Base-by-base conservation (phyloP, 2,329 filamentous ascomycete species). In the Apiospora saccharicola region DNA sequence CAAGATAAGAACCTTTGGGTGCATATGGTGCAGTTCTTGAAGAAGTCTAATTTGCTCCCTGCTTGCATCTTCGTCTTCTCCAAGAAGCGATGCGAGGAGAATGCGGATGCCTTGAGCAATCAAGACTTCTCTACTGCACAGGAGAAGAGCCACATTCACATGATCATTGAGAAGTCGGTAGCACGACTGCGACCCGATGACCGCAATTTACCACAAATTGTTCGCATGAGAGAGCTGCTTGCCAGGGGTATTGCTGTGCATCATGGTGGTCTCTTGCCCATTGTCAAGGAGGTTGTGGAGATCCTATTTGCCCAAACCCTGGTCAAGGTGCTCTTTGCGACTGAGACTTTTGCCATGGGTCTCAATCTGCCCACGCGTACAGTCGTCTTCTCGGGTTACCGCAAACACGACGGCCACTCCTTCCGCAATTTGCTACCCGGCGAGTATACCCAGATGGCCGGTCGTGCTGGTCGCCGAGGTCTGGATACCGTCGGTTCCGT, bases 401-500 rank as follows among this genome's bases (percentile, higher is more conserved):
- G 96, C 70, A 99, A 99, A 81, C 96, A 98, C 76, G 96, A 99
- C 79, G 96, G 96, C 7, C 93, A 96, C 77, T 90, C 90, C 4
- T 98, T 98, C 85, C 89, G 96, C 75, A 96, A 98, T 79, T 86
- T 99, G 0, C 87, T 98, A 0, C 95, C 96, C 0, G 96, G 96
- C 22, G 96, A 99, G 81, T 99, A 99, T 80, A 99, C 96, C 1
- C 96, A 99, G 78, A 99, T 99, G 96, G 96, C 96, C 34, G 96
- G 96, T 46, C 90, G 96, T 84, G 96, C 96, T 70, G 96, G 96
- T 69, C 92, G 96, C 78, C 91, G 96, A 87, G 96, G 96, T 77
- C 89, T 98, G 19, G 96, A 99, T 80, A 92, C 92, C 6, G 95
- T 98, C 30, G 96, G 96, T 2, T 96, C 93, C 8, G 96, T 98